Evolutionary conservation across 495 filamentous ascomycete genomes (phyloP).

Genomic region (Elasticomyces elasticus): DNA sequence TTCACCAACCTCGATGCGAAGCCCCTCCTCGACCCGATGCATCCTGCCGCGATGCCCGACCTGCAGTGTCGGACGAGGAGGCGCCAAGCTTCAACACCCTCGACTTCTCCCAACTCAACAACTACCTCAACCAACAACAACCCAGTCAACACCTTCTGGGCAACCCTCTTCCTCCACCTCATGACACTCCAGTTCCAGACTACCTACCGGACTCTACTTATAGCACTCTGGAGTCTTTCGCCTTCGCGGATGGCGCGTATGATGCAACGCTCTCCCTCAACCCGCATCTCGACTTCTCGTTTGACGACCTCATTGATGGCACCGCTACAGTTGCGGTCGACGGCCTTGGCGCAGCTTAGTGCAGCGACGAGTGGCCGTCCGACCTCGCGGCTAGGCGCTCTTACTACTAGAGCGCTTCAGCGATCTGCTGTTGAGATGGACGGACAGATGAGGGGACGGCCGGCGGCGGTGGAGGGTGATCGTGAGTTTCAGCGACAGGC

Average conservation of each 20-base stretch:
- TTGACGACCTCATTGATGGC: constrained; percentile 22
- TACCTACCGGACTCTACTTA: constrained; percentile 15
- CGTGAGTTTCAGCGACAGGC: constrained; percentile 5
- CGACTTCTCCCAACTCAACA: constrained; percentile 10
- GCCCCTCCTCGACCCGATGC: constrained; percentile 73
- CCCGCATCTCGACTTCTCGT: constrained; percentile 21
- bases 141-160: constrained; percentile 10
- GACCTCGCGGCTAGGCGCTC: constrained; percentile 1
- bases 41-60: constrained; percentile 99
- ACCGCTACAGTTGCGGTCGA: constrained; percentile 14
- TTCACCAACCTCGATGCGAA: constrained; percentile 21
- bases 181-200: constrained; percentile 14
- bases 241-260: constrained; percentile 24
- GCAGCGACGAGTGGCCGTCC: constrained; percentile 23
- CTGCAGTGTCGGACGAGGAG: constrained; percentile 92
- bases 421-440: constrained; percentile 2
- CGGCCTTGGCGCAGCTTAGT: constrained; percentile 22
- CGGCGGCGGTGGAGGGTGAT: background rate
- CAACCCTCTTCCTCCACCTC: constrained; percentile 18
- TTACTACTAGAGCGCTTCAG: constrained; percentile 19
- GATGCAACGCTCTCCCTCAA: constrained; percentile 23
- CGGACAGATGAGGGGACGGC: background rate
- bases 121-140: background rate
- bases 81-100: constrained; percentile 7
- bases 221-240: constrained; percentile 20